A percentile compares a stretch with the other conserved stretches of the same genome.
These are phyloP conservation scores for Croton laevigatus DNA, from an alignment of 441 rosid genomes.

Conservation along the genomic window DNA sequence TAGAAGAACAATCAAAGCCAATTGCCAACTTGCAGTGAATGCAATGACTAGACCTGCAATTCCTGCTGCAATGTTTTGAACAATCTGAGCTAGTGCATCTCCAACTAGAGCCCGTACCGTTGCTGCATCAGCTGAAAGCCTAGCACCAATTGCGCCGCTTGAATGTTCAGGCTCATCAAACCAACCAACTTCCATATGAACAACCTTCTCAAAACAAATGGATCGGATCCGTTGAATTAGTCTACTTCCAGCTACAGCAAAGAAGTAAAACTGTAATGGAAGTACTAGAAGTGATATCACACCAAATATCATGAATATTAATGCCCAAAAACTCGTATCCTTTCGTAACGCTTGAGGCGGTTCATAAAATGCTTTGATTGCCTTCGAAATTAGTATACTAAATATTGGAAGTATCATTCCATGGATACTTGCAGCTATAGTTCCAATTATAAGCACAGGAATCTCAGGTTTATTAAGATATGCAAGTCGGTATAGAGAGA, in stretches of 20 bases:
- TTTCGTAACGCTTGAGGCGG: slow-evolving; percentile 46
- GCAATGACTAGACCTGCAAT: slow-evolving; percentile 63
- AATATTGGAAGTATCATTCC: slow-evolving; percentile 60
- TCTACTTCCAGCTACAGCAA: slow-evolving; percentile 61
- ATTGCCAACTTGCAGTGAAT: slow-evolving; percentile 63
- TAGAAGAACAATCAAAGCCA: slow-evolving; percentile 54
- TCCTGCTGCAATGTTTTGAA: slow-evolving; percentile 53
- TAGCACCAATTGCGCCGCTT: slow-evolving; percentile 72
- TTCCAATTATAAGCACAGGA: slow-evolving; percentile 49
- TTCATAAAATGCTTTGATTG: slow-evolving; percentile 51
- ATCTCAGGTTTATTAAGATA: slow-evolving; percentile 65
- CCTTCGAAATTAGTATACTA: slow-evolving; percentile 50
- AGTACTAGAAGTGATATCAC: slow-evolving; percentile 38
- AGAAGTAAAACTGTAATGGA: slow-evolving; percentile 53
- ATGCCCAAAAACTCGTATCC: slow-evolving; percentile 62
- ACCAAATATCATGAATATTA: slow-evolving; percentile 51
- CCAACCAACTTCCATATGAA: slow-evolving; percentile 80
- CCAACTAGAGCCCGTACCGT: slow-evolving; percentile 59
- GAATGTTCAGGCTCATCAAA: slow-evolving; percentile 70
- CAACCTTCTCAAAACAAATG: slow-evolving; percentile 76
- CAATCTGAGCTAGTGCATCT: slow-evolving; percentile 56
- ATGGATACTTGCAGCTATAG: slow-evolving; percentile 43
- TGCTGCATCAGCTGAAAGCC: slow-evolving; percentile 79
- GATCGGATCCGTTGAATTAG: slow-evolving; percentile 55
- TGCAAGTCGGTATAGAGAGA: slow-evolving; percentile 52